Evolutionary conservation across 208 protist species (phyloP).

Genomic region (Leishmania turanica): DNA sequence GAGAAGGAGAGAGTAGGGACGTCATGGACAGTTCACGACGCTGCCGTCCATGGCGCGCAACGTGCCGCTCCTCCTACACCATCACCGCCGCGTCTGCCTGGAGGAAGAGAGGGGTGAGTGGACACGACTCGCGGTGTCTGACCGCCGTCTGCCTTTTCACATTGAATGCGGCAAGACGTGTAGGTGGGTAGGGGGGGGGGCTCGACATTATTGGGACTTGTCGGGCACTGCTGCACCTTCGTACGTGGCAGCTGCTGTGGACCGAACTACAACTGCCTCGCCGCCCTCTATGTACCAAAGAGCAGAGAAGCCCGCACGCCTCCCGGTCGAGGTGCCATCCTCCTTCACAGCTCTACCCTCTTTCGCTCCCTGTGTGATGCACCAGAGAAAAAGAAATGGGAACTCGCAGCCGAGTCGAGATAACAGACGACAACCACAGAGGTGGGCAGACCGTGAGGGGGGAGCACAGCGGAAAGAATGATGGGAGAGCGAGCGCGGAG

Average conservation of each 20-base stretch:
- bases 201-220: neutral
- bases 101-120: neutral
- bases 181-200: neutral
- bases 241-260: neutral
- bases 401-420: neutral
- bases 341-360: neutral
- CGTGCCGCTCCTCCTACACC: neutral
- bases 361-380: neutral
- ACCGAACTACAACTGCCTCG: neutral
- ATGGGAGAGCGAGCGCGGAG: neutral
- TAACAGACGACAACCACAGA: neutral
- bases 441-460: neutral
- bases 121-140: neutral
- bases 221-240: neutral
- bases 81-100: neutral
- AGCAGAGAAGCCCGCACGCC: neutral
- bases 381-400: neutral
- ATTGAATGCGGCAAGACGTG: neutral
- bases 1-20: conserved; percentile 3
- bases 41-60: neutral
- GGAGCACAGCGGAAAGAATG: neutral
- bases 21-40: neutral
- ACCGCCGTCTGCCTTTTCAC: neutral
- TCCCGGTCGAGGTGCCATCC: neutral
- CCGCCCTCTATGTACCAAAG: neutral